phyloP scores from a whole-genome alignment of 768 basidiomycete genomes.

The Agrocybe praecox region DNA sequence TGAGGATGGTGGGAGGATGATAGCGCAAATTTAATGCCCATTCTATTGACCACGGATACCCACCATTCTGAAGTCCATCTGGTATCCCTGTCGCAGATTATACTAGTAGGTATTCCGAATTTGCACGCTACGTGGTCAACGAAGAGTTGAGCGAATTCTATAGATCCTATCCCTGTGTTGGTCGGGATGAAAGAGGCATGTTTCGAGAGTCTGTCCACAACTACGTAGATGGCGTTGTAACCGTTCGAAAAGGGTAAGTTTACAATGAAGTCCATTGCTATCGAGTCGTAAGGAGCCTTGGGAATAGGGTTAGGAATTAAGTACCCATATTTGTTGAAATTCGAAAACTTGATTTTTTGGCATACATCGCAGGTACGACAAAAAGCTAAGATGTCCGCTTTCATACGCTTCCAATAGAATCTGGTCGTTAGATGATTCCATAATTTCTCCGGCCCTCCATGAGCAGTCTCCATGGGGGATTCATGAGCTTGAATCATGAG shows the following conservation, averaged over 20 bases:
- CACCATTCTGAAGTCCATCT: slow-evolving; percentile 1
- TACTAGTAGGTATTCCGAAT: not conserved
- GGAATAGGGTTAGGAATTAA: slow-evolving; percentile 6
- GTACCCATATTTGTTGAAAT: not conserved
- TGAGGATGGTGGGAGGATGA: slow-evolving; percentile 1
- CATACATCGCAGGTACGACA: slow-evolving; percentile 4
- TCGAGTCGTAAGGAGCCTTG: not conserved
- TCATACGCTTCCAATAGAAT: slow-evolving; percentile 10
- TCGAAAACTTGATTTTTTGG: slow-evolving; percentile 8
- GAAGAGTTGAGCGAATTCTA: not conserved
- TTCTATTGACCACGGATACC: not conserved
- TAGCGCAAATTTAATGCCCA: not conserved
- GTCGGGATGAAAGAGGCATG: not conserved
- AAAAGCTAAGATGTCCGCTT: not conserved
- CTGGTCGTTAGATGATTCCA: not conserved
- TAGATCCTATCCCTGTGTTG: not conserved
- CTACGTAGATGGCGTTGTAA: slow-evolving; percentile 3
- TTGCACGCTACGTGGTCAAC: not conserved
- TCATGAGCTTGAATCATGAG: not conserved
- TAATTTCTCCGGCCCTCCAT: not conserved
- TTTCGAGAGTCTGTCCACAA: slow-evolving; percentile 2
- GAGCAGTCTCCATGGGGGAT: not conserved
- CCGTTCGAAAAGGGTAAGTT: not conserved
- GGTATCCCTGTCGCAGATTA: slow-evolving; percentile 1
- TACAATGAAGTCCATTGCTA: slow-evolving; percentile 10